These are phyloP conservation scores for Aegilops bicornis DNA, from an alignment of 176 grass and related monocot genomes.

Conservation along the genomic window DNA sequence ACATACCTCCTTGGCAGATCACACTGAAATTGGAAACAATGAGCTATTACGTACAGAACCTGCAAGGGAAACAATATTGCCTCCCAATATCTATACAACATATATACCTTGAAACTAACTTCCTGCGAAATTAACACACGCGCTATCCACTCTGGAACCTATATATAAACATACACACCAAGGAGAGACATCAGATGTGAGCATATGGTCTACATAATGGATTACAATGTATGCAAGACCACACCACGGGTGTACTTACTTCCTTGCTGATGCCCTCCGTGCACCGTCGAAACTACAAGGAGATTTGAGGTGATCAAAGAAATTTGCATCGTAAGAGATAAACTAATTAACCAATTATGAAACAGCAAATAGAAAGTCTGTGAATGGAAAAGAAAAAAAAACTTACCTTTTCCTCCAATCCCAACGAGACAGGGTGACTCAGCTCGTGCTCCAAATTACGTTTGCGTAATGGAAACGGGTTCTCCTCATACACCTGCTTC, in stretches of 20 bases:
- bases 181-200: not conserved
- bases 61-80: not conserved
- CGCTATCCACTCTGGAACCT: not conserved
- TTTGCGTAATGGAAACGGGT: not conserved
- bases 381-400: not conserved
- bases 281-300: not conserved
- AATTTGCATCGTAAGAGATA: not conserved
- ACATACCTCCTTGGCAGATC: not conserved
- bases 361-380: not conserved
- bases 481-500: not conserved
- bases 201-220: not conserved
- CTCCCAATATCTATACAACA: not conserved
- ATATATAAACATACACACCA: not conserved
- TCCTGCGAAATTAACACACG: not conserved
- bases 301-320: not conserved
- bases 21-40: not conserved
- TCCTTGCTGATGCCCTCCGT: not conserved
- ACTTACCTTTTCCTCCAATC: not conserved
- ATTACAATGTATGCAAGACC: not conserved
- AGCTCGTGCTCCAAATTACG: not conserved
- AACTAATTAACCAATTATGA: not conserved
- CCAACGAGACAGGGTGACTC: not conserved
- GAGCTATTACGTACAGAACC: not conserved
- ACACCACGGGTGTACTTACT: not conserved
- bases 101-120: not conserved